Percentiles rank a stretch among this genome's conserved stretches.
Evolutionary conservation across 1,284 basidiomycete species (phyloP).

Genomic region (Ganoderma leucocontextum): DNA sequence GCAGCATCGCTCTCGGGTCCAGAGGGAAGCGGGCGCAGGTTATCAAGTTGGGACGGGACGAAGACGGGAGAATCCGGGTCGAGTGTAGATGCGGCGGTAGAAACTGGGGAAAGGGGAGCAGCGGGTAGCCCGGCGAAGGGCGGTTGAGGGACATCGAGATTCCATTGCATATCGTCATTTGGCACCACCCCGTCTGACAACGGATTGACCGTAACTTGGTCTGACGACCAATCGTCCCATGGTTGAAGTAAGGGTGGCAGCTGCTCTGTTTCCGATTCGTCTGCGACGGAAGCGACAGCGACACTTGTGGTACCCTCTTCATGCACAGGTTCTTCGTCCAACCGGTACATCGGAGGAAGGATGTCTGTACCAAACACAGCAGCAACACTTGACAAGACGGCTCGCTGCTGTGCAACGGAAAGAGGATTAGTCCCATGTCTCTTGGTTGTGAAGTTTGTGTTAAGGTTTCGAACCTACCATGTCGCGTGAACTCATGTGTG

Average conservation of each 20-base stretch:
- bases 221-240: constrained; percentile 3
- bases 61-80: constrained; percentile 24
- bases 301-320: constrained; percentile 16
- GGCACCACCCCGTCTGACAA: neutral
- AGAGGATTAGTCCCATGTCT: neutral
- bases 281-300: neutral
- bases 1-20: constrained; percentile 11
- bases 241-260: neutral
- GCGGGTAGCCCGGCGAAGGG: neutral
- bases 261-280: constrained; percentile 7
- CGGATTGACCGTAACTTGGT: neutral
- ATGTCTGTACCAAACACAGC: constrained; percentile 8
- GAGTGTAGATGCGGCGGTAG: neutral
- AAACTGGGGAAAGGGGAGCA: neutral
- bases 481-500: constrained; percentile 9
- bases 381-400: constrained; percentile 6
- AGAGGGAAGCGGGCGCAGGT: constrained; percentile 18
- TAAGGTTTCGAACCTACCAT: constrained; percentile 8
- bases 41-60: constrained; percentile 25
- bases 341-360: constrained; percentile 14
- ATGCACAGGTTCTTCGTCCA: constrained; percentile 11
- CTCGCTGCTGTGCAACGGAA: constrained; percentile 13
- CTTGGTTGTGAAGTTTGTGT: too few relatives aligned
- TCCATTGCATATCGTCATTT: neutral
- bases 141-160: neutral